These are phyloP conservation scores for Thielaviopsis musarum DNA, from an alignment of 2,329 filamentous ascomycete genomes.

Conservation along the genomic window DNA sequence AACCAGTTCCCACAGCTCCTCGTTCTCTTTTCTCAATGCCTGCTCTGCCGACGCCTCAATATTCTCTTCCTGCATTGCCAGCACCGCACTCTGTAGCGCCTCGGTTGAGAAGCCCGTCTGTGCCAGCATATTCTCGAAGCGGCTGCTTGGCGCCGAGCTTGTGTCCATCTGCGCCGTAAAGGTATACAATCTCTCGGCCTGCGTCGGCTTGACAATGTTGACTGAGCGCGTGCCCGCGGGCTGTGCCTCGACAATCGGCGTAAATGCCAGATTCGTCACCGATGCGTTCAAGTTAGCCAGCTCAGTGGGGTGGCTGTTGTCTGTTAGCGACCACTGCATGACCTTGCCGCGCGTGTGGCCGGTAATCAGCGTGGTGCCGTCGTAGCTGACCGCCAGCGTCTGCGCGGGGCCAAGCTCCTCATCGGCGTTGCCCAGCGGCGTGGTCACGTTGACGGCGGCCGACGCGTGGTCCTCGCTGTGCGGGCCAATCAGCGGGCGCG, in stretches of 20 bases:
- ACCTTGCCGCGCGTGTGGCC: conserved; percentile 70
- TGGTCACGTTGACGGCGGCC: conserved; percentile 38
- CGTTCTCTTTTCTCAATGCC: conserved; percentile 17
- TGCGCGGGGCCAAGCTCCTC: conserved; percentile 48
- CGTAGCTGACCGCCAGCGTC: conserved; percentile 61
- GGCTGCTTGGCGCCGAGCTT: conserved; percentile 23
- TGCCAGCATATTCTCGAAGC: conserved; percentile 29
- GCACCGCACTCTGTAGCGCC: conserved; percentile 32
- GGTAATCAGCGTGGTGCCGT: conserved; percentile 63
- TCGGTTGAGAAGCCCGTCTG: conserved; percentile 30
- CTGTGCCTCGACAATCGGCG: conserved; percentile 31
- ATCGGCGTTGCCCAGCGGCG: conserved; percentile 39
- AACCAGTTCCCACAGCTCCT: conserved; percentile 24
- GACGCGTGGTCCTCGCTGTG: conserved; percentile 34
- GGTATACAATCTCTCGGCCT: conserved; percentile 46
- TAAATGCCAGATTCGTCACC: conserved; percentile 65
- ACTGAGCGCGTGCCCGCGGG: conserved; percentile 20
- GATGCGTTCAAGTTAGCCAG: conserved; percentile 60
- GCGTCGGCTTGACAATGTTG: conserved; percentile 65
- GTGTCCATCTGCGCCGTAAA: conserved; percentile 46
- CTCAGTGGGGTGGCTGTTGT: conserved; percentile 48
- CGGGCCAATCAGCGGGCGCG: conserved; percentile 37
- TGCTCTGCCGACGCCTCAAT: conserved; percentile 4
- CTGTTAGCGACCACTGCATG: conserved; percentile 62
- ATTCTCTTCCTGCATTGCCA: conserved; percentile 14